These are phyloP conservation scores for Durusdinium trenchii DNA, from an alignment of 73 alveolate genomes.

Conservation along the genomic window DNA sequence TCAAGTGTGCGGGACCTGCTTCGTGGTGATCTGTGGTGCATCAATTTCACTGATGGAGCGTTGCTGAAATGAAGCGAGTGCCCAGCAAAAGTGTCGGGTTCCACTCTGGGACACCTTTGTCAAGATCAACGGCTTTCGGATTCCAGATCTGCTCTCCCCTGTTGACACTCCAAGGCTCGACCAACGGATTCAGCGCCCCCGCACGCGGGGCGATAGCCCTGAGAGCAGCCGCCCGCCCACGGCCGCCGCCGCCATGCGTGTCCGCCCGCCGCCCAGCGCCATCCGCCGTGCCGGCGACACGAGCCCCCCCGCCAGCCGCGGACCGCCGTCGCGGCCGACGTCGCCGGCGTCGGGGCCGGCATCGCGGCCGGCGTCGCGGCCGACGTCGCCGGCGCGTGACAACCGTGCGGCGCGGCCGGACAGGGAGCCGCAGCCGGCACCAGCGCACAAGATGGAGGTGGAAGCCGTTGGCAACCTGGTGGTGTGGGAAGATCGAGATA, in stretches of 20 bases:
- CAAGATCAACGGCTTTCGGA: too few relatives aligned
- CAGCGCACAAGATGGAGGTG: neutral
- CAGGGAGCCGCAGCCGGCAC: neutral
- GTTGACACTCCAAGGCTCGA: too few relatives aligned
- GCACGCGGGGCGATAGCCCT: constrained; percentile 22
- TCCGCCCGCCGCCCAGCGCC: neutral
- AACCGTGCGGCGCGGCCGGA: too few relatives aligned
- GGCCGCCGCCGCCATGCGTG: neutral
- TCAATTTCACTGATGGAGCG: too few relatives aligned
- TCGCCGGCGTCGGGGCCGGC: neutral
- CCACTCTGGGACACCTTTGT: too few relatives aligned
- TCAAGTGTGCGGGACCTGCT: too few relatives aligned
- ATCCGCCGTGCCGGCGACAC: neutral
- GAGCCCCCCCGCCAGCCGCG: neutral
- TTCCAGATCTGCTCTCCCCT: neutral
- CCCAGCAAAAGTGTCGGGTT: too few relatives aligned
- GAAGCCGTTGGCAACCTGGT: too few relatives aligned
- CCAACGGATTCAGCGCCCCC: constrained; percentile 16
- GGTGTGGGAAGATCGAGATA: too few relatives aligned
- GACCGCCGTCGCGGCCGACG: neutral
- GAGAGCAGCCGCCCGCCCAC: neutral
- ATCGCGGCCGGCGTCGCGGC: neutral
- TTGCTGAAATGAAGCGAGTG: too few relatives aligned
- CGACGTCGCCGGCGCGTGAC: too few relatives aligned
- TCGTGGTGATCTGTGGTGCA: too few relatives aligned